Evolutionary conservation across 495 filamentous ascomycete species (phyloP), one percentile per base, ranked within the genome.

Genomic region (Elasticomyces elasticus): DNA sequence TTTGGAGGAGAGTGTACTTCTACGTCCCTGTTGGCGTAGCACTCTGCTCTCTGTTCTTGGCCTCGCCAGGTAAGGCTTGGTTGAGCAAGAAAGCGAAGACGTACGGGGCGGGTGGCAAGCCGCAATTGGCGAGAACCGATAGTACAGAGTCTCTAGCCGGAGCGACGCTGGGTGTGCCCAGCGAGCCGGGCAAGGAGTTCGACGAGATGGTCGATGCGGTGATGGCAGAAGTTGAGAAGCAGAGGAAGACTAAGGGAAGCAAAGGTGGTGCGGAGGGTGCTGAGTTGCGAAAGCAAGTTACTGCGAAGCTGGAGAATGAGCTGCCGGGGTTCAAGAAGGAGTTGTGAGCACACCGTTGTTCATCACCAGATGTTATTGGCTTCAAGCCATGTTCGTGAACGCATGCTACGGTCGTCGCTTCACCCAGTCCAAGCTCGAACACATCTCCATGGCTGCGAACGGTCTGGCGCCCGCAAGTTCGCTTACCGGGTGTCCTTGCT

Each of bases 1-100:
- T 87, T 54, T 98, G 92, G 92, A 63, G 76, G 0, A 79, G 85
- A 27, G 83, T 94, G n/a, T 90, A 95, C 69, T 95, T 87, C 74
- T 97, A 94, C 71, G 79, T 79, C 33, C 71, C 89, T 59, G 56
- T 91, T 45, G 79, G 80, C 43, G 84, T 80, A n/a, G 66, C 71
- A 28, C 63, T 68, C 2, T 78, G 80, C 25, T 75, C 89, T 51
- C 80, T 69, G 5, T 85, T 94, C 72, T 94, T 97, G 63, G 76
- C 79, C 28, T 88, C 86, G 1, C 88, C 90, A 0, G 86, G 77
- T 1, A 90, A 86, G 62, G 65, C 63, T 10, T 75, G 72, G 53
- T 71, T 95, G 0, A 64, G 71, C 28, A 73, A 74, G 53, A 69
- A 69, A 44, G 69, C 90, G 20, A 84, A 87, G 54, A 68, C 75